Conservation (phyloP, 441 rosid species). For the Flueggea neowawraea region DNA sequence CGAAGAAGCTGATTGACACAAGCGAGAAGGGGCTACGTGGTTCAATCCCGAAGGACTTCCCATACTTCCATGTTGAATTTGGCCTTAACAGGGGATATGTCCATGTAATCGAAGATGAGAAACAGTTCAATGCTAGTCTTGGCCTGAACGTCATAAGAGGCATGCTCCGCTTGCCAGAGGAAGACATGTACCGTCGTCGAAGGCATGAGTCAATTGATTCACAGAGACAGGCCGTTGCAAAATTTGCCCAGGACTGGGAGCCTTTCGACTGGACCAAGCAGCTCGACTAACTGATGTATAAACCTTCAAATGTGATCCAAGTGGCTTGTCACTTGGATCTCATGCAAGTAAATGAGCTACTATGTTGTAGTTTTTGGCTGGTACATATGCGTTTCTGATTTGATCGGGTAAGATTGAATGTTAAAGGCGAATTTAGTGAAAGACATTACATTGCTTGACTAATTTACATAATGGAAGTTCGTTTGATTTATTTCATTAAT, state of each 20-base stretch:
- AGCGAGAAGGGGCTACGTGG: slow-evolving; percentile 72
- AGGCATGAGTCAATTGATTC: slow-evolving; percentile 60
- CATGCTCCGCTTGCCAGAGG: slow-evolving; percentile 68
- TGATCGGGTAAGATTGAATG: no score
- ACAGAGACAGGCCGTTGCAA: slow-evolving; percentile 57
- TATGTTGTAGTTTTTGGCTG: no score
- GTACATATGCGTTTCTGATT: no score
- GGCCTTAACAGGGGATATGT: slow-evolving; percentile 76
- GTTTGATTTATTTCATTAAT: no score
- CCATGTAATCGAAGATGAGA: slow-evolving; percentile 87
- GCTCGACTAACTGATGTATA: slow-evolving; percentile 30
- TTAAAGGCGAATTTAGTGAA: no score
- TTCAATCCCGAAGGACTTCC: slow-evolving; percentile 84
- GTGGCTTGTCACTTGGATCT: no score
- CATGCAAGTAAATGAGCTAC: no score
- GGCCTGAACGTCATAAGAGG: slow-evolving; percentile 89
- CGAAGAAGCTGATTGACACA: slow-evolving; percentile 93
- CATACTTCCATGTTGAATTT: slow-evolving; percentile 91
- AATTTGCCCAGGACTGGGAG: slow-evolving; percentile 62
- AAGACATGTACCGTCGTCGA: slow-evolving; percentile 75
- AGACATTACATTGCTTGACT: no score
- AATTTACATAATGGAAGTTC: no score
- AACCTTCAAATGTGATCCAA: no score
- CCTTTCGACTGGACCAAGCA: slow-evolving; percentile 90
- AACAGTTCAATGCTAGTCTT: slow-evolving; percentile 68